These are phyloP conservation scores for Effrenium voratum DNA, from an alignment of 73 alveolate species.

Conservation along the genomic window DNA sequence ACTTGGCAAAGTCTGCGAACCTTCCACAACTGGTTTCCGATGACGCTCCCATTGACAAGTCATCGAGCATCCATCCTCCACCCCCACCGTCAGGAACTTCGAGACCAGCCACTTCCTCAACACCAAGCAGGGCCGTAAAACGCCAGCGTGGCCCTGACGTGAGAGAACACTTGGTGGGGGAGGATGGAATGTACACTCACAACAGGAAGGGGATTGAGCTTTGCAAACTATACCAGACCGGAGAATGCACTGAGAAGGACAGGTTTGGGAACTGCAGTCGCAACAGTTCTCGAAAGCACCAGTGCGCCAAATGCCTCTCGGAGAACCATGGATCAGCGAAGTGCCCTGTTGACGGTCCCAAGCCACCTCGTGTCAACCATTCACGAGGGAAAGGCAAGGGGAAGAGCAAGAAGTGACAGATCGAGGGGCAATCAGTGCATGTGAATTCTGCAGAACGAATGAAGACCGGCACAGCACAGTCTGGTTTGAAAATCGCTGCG, in stretches of 20 bases:
- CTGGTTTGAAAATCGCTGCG: neutral
- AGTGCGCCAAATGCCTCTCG: slow-evolving; percentile 21
- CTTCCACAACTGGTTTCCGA: neutral
- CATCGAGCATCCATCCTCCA: neutral
- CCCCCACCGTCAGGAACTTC: too few species aligned
- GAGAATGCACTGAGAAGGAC: slow-evolving; percentile 22
- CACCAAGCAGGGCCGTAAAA: neutral
- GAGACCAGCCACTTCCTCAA: too few species aligned
- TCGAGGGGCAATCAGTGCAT: neutral
- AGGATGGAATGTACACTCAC: neutral
- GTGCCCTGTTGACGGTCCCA: neutral
- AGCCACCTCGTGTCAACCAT: neutral
- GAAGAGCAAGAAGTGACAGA: neutral
- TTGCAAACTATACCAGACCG: neutral
- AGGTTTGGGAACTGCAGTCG: neutral
- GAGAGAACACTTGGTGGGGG: neutral
- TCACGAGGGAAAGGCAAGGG: neutral
- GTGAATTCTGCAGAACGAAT: neutral
- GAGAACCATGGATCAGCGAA: neutral
- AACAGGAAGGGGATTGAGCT: neutral
- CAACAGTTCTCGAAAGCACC: neutral
- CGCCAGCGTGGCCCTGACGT: neutral
- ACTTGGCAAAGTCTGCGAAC: slow-evolving; percentile 17
- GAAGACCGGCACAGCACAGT: neutral
- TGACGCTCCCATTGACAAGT: slow-evolving; percentile 4